These are phyloP conservation scores for Cystofilobasidium capitatum DNA, from an alignment of 768 basidiomycete genomes.

Conservation along the genomic window DNA sequence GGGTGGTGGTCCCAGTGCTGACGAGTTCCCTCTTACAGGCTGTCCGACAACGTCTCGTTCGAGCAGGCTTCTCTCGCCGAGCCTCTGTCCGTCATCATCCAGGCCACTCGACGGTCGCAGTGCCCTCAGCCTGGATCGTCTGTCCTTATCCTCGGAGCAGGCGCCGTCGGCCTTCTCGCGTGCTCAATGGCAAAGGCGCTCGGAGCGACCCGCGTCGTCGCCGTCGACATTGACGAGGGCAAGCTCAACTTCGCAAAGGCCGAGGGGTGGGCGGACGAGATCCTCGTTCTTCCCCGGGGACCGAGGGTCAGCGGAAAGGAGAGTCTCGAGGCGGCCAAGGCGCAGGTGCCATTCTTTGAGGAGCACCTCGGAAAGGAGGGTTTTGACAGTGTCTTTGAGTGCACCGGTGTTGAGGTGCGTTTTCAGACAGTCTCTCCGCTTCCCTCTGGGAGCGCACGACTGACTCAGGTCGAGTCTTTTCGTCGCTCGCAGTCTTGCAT, in stretches of 20 bases:
- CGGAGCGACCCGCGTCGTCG: constrained; percentile 43
- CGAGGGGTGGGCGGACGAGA: constrained; percentile 66
- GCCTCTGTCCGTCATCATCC: constrained; percentile 81
- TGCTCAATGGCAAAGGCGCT: constrained; percentile 40
- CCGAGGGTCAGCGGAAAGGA: constrained; percentile 60
- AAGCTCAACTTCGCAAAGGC: constrained; percentile 67
- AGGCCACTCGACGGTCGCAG: constrained; percentile 47
- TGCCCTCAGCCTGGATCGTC: constrained; percentile 51
- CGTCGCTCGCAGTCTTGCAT: constrained; percentile 19
- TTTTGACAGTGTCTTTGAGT: constrained; percentile 89
- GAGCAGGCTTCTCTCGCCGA: constrained; percentile 83
- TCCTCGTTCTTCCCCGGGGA: constrained; percentile 53
- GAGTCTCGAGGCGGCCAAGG: constrained; percentile 33
- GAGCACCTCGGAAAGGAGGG: constrained; percentile 54
- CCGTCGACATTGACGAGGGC: constrained; percentile 73
- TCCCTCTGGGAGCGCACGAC: no score
- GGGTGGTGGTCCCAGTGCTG: not conserved
- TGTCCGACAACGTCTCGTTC: constrained; percentile 65
- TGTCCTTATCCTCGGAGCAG: constrained; percentile 83
- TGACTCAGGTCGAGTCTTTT: not conserved
- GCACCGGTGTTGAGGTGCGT: constrained; percentile 83
- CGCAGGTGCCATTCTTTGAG: constrained; percentile 45
- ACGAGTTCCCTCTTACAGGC: constrained; percentile 26
- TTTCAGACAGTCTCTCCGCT: constrained; percentile 48
- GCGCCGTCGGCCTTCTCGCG: constrained; percentile 84